Conservation (phyloP, 495 filamentous ascomycete genomes). For the Neurospora hispaniola region DNA sequence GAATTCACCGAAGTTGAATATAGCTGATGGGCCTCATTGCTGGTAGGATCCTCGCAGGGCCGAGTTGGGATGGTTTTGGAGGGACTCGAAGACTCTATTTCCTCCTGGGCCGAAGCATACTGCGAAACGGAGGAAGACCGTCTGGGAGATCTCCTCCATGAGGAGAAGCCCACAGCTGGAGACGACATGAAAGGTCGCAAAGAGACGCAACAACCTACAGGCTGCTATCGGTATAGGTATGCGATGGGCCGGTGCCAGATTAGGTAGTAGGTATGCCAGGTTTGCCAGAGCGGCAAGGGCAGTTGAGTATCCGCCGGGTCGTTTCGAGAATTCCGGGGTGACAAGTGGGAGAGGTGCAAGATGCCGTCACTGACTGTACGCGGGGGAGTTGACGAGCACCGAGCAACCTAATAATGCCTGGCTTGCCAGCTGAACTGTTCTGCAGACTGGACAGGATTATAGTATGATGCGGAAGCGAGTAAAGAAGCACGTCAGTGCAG, state of each 20-base stretch:
- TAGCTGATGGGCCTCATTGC: conserved; percentile 21
- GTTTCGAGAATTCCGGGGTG: not conserved
- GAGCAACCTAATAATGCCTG: not conserved
- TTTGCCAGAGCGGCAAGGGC: not conserved
- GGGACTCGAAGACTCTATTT: conserved; percentile 7
- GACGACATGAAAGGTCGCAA: conserved; percentile 18
- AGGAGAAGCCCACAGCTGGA: conserved; percentile 22
- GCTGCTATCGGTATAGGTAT: not conserved
- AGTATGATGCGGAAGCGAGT: not conserved
- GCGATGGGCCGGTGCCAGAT: not conserved
- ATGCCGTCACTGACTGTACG: not conserved
- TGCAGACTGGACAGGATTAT: not conserved
- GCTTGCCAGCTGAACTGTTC: not conserved
- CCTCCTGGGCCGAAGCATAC: conserved; percentile 15
- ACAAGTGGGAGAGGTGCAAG: not conserved
- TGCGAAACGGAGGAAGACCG: conserved; percentile 27
- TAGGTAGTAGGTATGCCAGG: not conserved
- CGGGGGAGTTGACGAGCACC: not conserved
- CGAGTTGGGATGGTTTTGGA: conserved; percentile 10
- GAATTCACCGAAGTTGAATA: conserved; percentile 30
- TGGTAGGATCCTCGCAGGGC: conserved; percentile 1
- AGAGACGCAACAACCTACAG: not conserved
- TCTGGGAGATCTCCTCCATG: conserved; percentile 25
- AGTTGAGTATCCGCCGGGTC: not conserved
- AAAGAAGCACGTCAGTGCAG: not conserved